Evolutionary conservation across 164 flowering plant genomes (phyloP).

Genomic region (Nymphaea thermarum): DNA sequence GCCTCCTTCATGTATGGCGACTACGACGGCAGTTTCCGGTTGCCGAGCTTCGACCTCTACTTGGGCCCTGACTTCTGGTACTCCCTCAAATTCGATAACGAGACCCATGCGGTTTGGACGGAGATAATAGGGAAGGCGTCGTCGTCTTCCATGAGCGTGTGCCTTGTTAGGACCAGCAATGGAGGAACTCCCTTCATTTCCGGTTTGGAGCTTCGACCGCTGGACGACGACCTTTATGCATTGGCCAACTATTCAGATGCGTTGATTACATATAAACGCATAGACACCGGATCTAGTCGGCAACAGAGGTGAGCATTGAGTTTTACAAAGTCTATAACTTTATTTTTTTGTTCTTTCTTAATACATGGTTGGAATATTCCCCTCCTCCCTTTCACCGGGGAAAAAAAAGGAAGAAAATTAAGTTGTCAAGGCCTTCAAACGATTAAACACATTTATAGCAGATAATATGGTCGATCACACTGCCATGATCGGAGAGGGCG

Average conservation of each 20-base stretch:
- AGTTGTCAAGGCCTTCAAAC: too few species aligned
- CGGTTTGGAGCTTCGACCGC: constrained; percentile 18
- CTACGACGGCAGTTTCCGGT: constrained; percentile 15
- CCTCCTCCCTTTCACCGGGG: too few species aligned
- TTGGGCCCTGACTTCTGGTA: constrained; percentile 27
- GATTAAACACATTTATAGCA: too few species aligned
- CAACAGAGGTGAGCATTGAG: background rate
- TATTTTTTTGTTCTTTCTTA: too few species aligned
- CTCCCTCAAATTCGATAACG: constrained; percentile 1
- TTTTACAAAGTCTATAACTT: too few species aligned
- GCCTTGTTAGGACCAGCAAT: constrained; percentile 24
- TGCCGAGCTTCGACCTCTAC: constrained; percentile 26
- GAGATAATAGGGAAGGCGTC: constrained; percentile 20
- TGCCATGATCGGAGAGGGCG: too few species aligned
- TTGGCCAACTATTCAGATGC: background rate
- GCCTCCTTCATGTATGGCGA: constrained; percentile 41
- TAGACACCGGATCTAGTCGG: background rate
- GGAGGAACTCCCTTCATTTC: constrained; percentile 34
- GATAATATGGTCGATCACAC: too few species aligned
- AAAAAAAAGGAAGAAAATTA: too few species aligned
- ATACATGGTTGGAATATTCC: too few species aligned
- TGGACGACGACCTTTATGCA: constrained; percentile 10
- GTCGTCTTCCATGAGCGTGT: constrained; percentile 13
- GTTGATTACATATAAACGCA: background rate
- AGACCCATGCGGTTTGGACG: background rate